Percentiles rank a stretch among this genome's conserved stretches.
Evolutionary conservation across 176 grass and related monocot genomes (phyloP).

Genomic region (Rhipidocladum racemiflorum): DNA sequence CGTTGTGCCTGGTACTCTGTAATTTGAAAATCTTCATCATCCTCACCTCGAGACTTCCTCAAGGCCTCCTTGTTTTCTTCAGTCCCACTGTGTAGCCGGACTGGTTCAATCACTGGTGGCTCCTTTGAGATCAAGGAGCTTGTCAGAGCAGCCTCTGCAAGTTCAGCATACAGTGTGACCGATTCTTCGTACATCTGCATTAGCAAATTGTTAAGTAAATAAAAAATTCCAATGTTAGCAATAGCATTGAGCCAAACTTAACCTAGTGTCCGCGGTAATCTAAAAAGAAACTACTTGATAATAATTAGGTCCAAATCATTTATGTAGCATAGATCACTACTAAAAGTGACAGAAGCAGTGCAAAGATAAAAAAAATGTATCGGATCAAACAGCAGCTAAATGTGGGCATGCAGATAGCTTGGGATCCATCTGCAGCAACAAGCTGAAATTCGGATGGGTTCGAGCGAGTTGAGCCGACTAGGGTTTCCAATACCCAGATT

Average conservation of each 20-base stretch:
- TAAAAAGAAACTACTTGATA: neutral
- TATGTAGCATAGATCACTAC: neutral
- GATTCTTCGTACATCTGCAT: constrained; percentile 93
- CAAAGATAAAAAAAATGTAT: neutral
- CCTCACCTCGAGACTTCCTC: constrained; percentile 86
- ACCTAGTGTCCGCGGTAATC: neutral
- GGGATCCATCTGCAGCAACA: too few species aligned
- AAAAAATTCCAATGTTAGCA: neutral
- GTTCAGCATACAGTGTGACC: constrained; percentile 79
- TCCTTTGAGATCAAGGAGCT: constrained; percentile 95
- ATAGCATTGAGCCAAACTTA: neutral
- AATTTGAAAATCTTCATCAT: constrained; percentile 96
- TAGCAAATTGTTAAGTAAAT: neutral
- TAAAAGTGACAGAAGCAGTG: neutral
- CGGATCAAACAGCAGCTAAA: too few species aligned
- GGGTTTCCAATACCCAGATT: too few species aligned
- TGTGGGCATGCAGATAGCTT: too few species aligned
- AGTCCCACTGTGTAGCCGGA: constrained; percentile 85
- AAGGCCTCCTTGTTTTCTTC: constrained; percentile 94
- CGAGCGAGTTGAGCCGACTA: too few species aligned
- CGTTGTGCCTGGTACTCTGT: constrained; percentile 88
- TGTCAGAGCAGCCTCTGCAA: constrained; percentile 85
- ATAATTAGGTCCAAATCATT: constrained; percentile 1
- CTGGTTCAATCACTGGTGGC: constrained; percentile 70
- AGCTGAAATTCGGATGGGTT: too few species aligned